Conservation (phyloP, 2,329 filamentous ascomycete genomes). For the Talaromyces pinophilus region DNA sequence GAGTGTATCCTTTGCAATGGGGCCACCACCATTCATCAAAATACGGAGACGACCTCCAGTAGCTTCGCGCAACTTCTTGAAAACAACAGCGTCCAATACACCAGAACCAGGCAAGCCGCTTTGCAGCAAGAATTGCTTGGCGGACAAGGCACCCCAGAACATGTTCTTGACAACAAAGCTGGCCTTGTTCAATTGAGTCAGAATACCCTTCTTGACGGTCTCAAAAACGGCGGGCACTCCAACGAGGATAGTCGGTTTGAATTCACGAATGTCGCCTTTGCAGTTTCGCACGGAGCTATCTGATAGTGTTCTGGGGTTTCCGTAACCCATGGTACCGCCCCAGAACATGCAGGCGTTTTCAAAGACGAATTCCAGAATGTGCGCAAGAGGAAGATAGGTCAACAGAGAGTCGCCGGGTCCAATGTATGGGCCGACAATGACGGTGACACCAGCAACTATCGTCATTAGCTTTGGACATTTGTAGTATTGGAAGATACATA, state of each 20-base stretch:
- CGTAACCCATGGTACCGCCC: slow-evolving; percentile 91
- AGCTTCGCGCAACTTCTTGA: slow-evolving; percentile 85
- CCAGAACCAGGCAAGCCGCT: slow-evolving; percentile 52
- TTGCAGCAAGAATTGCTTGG: slow-evolving; percentile 62
- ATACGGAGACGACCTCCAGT: slow-evolving; percentile 87
- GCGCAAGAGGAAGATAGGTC: slow-evolving; percentile 89
- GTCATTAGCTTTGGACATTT: slow-evolving; percentile 24
- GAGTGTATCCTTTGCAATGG: slow-evolving; percentile 82
- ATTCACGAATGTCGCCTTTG: slow-evolving; percentile 88
- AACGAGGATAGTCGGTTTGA: slow-evolving; percentile 84
- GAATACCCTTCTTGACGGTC: slow-evolving; percentile 91
- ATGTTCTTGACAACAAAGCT: slow-evolving; percentile 71
- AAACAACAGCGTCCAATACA: slow-evolving; percentile 78
- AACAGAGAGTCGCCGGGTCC: slow-evolving; percentile 76
- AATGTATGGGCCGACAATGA: slow-evolving; percentile 75
- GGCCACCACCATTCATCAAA: slow-evolving; percentile 91
- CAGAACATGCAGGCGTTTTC: slow-evolving; percentile 88
- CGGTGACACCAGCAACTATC: slow-evolving; percentile 74
- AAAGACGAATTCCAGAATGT: slow-evolving; percentile 95
- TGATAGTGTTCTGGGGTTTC: slow-evolving; percentile 83
- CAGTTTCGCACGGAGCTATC: slow-evolving; percentile 86
- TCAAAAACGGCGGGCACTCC: slow-evolving; percentile 98
- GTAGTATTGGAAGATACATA: slow-evolving; percentile 45
- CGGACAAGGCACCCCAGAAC: slow-evolving; percentile 69
- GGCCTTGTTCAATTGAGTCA: slow-evolving; percentile 72